phyloP scores from a whole-genome alignment of 768 basidiomycete genomes.

The Tremella fuciformis region DNA sequence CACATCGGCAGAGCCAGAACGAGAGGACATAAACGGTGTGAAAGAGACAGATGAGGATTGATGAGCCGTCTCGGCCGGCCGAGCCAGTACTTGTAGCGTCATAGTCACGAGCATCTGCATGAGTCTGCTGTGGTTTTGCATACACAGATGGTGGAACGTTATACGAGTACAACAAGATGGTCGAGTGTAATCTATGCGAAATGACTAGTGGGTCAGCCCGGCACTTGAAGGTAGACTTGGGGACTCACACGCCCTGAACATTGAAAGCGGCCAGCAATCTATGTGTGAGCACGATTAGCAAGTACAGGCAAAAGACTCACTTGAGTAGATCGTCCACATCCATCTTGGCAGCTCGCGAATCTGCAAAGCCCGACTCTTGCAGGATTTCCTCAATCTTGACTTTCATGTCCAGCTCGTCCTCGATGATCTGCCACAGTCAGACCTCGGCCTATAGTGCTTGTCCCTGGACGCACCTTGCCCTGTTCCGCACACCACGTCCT shows the following conservation, averaged over 20 bases:
- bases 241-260: constrained; percentile 46
- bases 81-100: constrained; percentile 8
- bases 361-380: constrained; percentile 66
- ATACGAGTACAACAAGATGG: no score
- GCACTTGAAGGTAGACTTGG: neutral
- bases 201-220: neutral
- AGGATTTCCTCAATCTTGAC: constrained; percentile 69
- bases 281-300: constrained; percentile 1
- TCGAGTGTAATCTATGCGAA: neutral
- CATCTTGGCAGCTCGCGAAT: constrained; percentile 88
- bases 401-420: constrained; percentile 69
- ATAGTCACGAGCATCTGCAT: neutral
- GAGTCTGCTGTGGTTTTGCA: neutral
- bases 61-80: neutral
- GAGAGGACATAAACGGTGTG: neutral
- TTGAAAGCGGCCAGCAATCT: constrained; percentile 50
- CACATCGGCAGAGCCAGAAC: neutral
- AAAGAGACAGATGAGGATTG: neutral
- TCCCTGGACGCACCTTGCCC: constrained; percentile 48
- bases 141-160: no score
- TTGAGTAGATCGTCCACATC: constrained; percentile 84
- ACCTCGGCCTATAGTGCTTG: neutral
- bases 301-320: constrained; percentile 55
- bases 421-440: constrained; percentile 59
- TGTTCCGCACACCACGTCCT: constrained; percentile 86